A percentile compares a stretch with the other conserved stretches of the same genome.
Conservation (phyloP, 208 protist species). For the Trypanosoma platydactyli region DNA sequence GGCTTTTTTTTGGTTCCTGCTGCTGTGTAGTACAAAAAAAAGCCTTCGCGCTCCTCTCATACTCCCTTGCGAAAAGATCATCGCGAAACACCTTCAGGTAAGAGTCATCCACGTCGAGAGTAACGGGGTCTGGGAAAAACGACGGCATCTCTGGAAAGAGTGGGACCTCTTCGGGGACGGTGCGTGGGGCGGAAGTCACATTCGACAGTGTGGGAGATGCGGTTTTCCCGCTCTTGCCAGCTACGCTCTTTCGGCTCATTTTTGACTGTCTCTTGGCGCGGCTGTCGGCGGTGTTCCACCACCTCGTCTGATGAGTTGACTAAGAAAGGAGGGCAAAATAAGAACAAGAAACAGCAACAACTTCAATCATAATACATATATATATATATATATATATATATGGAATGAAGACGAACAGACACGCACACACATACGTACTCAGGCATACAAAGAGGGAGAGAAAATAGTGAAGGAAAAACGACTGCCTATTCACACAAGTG, state of each 20-base stretch:
- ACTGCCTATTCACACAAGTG: background rate
- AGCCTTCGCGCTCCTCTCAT: conserved; percentile 23
- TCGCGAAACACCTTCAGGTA: conserved; percentile 27
- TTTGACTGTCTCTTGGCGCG: background rate
- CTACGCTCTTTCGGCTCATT: conserved; percentile 3
- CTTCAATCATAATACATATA: conserved; percentile 24
- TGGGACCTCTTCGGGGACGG: conserved; percentile 8
- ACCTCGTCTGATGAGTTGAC: background rate
- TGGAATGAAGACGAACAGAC: conserved; percentile 1
- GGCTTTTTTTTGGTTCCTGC: background rate
- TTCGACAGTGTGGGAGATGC: background rate
- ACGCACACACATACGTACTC: background rate
- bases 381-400: conserved; percentile 15
- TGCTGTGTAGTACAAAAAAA: background rate
- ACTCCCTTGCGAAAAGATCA: conserved; percentile 31
- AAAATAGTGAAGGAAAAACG: background rate
- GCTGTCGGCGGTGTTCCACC: background rate
- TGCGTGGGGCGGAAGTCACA: background rate
- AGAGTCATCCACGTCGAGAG: conserved; percentile 23
- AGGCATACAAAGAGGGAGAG: background rate
- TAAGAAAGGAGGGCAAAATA: background rate
- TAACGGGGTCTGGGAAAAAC: conserved; percentile 37
- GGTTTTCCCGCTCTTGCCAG: conserved; percentile 1
- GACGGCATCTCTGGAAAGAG: conserved; percentile 42
- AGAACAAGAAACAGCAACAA: background rate